Evolutionary conservation across 148 eudicot species (phyloP), one percentile per base, ranked within the genome.

Genomic region (Gaultheria prostrata): DNA sequence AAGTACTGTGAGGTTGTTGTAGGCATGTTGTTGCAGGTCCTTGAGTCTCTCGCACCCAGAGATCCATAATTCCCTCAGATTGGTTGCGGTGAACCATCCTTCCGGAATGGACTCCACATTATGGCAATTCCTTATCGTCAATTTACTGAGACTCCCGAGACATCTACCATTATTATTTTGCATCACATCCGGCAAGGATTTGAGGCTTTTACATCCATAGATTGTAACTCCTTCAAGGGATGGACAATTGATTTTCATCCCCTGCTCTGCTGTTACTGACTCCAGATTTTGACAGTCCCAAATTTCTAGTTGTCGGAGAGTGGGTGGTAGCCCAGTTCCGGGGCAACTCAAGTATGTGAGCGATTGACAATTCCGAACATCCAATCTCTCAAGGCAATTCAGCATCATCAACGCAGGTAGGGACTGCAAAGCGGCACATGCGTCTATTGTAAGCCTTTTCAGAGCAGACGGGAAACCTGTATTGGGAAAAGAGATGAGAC

Each of bases 41-140:
- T 46, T 26, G 15, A 75, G 53, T 46, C 45, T 75, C 10, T 46
- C 0, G 43, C 43, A 39, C 43, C 6, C 43, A 39, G 0, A 0
- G 77, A 73, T 73, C 0, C 0, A 0, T 21, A 73, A n/a, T 33
- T 35, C 24, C 2, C 24, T 35, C n/a, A 73, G 48, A 73, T 39
- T 73, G n/a, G 49, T 73, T 73, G 50, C 2, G 20, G 15, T 21
- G 77, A 73, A 39, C 77, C 77, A 73, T 73, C 77, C 77, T 39
- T 73, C 49, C 17, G 77, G 77, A 39, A 73, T 18, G 6, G 48
- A 73, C 49, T 73, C 77, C n/a, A 73, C 1, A 39, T 73, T 73
- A 18, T 73, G 26, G 39, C 77, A 73, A 0, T 21, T 3, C 1
- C 11, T 17, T 73, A 73, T 7, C 0, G 1, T 0, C 50, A 73